Base-by-base conservation (phyloP, 768 basidiomycete species). In the Boletus edulis region DNA sequence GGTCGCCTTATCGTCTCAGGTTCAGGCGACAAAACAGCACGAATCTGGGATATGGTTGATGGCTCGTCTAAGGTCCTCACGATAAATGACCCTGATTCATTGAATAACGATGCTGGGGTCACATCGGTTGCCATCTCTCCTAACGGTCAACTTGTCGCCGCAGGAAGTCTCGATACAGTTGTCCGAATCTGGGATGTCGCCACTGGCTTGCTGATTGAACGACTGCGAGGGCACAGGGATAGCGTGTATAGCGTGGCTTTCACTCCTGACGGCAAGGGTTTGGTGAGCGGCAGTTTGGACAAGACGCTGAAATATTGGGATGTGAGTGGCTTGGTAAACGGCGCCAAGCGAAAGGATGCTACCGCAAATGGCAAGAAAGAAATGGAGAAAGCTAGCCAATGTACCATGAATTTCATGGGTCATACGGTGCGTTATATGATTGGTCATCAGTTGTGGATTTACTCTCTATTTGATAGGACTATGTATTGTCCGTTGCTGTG, bases 161-260 rank as follows among this genome's bases (percentile, higher is more conserved):
- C 84, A 0, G 90, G 89, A 7, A 80, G 80, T 46, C 76, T 91
- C 43, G 91, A 93, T 67, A 87, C 84, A 1, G 79, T 89, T 42
- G 86, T 92, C 52, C 79, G 89, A 46, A 86, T 93, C 18, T 92
- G 90, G 89, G 88, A 93, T 57, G 83, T 89, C 46, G 63, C 70
- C 27, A 84, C 79, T 0, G 89, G 86, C 14, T 64, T 72, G 43
- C 74, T 94, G n/a, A 81, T 83, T 40, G 91, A 91, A 67, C 76
- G 85, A 27, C 73, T 95, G 53, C 73, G 81, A 43, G 92, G 92
- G 0, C 93, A 95, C 68, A 78, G 78, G 52, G 90, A 94, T 65
- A 87, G 86, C 49, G 93, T 95, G 42, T 94, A 94, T 69, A 87
- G 87, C 46, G 83, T 94, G 4, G 93, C 91, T 29, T 99, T 98